Percentiles rank a stretch among this genome's conserved stretches.
phyloP scores from a whole-genome alignment of 805 yeast genomes.

The Candida multigemmis region DNA sequence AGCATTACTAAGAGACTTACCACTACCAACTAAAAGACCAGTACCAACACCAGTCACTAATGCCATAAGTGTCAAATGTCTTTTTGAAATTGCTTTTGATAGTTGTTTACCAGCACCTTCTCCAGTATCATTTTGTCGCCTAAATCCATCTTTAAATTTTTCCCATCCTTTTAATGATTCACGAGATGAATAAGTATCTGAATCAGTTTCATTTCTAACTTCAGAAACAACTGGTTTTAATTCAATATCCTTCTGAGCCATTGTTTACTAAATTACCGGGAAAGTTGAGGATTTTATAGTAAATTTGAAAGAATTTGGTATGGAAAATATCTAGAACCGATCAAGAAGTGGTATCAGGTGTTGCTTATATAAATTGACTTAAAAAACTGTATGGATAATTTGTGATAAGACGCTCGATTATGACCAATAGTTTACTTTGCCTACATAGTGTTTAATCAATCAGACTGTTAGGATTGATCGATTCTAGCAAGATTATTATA shows the following conservation, averaged over 20 bases:
- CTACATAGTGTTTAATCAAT: no score
- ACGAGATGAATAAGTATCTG: constrained; percentile 1
- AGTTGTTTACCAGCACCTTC: constrained; percentile 15
- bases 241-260: constrained; percentile 7
- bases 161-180: constrained; percentile 11
- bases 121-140: constrained; percentile 7
- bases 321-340: no score
- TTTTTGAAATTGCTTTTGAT: constrained; percentile 22
- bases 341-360: no score
- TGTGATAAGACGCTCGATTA: no score
- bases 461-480: no score
- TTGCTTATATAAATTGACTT: no score
- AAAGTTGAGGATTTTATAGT: no score
- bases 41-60: constrained; percentile 49
- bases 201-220: constrained; percentile 5
- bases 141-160: constrained; percentile 20
- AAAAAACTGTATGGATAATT: no score
- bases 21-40: constrained; percentile 42
- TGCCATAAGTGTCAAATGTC: constrained; percentile 31
- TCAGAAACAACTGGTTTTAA: constrained; percentile 9
- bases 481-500: no score
- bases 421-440: no score
- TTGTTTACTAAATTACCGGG: neutral
- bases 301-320: no score
- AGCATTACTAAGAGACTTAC: constrained; percentile 27